These are phyloP conservation scores for Stagonosporopsis vannaccii DNA, from an alignment of 2,329 filamentous ascomycete genomes.

Conservation along the genomic window DNA sequence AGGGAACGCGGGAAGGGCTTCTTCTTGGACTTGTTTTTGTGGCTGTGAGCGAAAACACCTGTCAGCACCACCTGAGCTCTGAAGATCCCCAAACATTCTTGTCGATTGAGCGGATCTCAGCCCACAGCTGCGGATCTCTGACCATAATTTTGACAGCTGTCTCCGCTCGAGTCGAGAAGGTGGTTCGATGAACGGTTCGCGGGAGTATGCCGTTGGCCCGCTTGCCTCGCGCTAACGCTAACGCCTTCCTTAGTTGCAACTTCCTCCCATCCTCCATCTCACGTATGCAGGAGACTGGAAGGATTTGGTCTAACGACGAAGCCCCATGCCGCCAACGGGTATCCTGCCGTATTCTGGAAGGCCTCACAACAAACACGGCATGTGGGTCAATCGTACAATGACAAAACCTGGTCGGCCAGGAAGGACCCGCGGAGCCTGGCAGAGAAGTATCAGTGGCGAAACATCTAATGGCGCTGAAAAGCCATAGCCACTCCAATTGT, in stretches of 20 bases:
- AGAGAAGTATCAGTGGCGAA: neutral
- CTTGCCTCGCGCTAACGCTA: conserved; percentile 1
- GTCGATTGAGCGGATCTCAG: neutral
- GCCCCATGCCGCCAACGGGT: neutral
- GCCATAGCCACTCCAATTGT: neutral
- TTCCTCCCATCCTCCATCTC: neutral
- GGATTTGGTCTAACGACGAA: neutral
- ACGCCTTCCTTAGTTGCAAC: neutral
- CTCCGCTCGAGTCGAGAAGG: neutral
- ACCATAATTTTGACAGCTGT: neutral
- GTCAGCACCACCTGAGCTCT: neutral
- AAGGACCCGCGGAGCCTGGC: neutral
- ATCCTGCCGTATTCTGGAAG: neutral
- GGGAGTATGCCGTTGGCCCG: neutral
- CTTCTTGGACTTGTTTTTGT: neutral
- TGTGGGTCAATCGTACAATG: neutral
- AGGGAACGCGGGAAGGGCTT: neutral
- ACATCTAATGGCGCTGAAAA: neutral
- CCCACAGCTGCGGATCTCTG: neutral
- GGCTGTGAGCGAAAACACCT: neutral
- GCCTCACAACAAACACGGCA: neutral
- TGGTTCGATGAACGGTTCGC: neutral
- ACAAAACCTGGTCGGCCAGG: neutral
- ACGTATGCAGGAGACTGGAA: conserved; percentile 4
- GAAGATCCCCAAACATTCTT: neutral